Evolutionary conservation across 2,329 filamentous ascomycete genomes (phyloP).

Genomic region (Apiospora arundinis): DNA sequence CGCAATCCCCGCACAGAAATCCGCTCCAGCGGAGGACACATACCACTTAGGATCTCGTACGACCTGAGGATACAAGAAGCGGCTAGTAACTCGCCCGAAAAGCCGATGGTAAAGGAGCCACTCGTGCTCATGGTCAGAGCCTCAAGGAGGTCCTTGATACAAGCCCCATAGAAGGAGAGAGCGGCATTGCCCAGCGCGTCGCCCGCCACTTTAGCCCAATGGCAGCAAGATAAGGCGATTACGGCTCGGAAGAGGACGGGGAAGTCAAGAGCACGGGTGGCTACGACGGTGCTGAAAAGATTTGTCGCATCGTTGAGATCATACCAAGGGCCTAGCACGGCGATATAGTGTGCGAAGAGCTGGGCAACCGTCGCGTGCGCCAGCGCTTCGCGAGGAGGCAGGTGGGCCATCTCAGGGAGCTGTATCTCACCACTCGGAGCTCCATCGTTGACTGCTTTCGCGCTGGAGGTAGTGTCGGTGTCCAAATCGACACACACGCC

Average conservation of each 20-base stretch:
- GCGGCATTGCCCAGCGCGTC: not conserved
- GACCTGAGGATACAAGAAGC: slow-evolving; percentile 5
- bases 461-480: too few relatives aligned
- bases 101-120: too few relatives aligned
- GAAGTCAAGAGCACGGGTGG: slow-evolving; percentile 17
- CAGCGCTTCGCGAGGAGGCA: not conserved
- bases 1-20: too few relatives aligned
- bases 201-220: not conserved
- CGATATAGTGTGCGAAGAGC: slow-evolving; percentile 8
- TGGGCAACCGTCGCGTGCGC: not conserved
- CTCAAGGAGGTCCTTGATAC: slow-evolving; percentile 15
- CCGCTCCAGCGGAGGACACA: too few relatives aligned
- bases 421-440: too few relatives aligned
- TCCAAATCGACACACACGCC: too few relatives aligned
- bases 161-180: slow-evolving; percentile 17
- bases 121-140: not conserved
- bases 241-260: slow-evolving; percentile 14
- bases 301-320: slow-evolving; percentile 17
- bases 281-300: slow-evolving; percentile 3
- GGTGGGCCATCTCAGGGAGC: not conserved
- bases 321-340: slow-evolving; percentile 11
- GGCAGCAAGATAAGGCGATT: slow-evolving; percentile 14
- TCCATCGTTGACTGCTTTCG: too few relatives aligned
- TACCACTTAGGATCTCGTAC: slow-evolving; percentile 18
- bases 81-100: slow-evolving; percentile 1